Conservation (phyloP, 495 filamentous ascomycete species). For the Podospora didyma region DNA sequence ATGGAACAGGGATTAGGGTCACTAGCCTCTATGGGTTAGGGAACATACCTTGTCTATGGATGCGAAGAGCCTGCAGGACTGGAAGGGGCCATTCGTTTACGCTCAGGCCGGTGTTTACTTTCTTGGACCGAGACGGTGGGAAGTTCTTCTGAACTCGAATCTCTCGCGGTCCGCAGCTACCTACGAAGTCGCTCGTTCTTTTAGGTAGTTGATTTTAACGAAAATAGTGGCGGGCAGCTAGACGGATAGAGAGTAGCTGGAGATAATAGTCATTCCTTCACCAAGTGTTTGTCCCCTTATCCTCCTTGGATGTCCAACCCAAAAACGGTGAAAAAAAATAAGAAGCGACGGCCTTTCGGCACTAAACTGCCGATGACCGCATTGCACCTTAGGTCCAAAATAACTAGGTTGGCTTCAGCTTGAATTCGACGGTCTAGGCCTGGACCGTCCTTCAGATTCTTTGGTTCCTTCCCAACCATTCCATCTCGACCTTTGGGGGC, state of each 20-base stretch:
- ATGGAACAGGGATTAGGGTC: not conserved
- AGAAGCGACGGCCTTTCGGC: too few species aligned
- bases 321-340: too few species aligned
- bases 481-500: too few species aligned
- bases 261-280: not conserved
- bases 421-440: too few species aligned
- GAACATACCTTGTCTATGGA: not conserved
- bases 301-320: too few species aligned
- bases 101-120: not conserved
- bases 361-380: too few species aligned
- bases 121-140: not conserved
- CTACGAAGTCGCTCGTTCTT: conserved; percentile 16
- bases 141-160: not conserved
- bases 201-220: conserved; percentile 11
- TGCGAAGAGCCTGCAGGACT: not conserved
- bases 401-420: too few species aligned
- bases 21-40: not conserved
- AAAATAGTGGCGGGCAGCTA: conserved; percentile 2
- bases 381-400: too few species aligned
- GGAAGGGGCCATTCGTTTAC: not conserved
- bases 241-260: not conserved
- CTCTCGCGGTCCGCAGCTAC: not conserved
- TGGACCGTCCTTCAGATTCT: too few species aligned
- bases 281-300: not conserved
- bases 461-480: too few species aligned